Conservation (phyloP, 2,329 filamentous ascomycete genomes). For the Pseudogymnoascus sp. region DNA sequence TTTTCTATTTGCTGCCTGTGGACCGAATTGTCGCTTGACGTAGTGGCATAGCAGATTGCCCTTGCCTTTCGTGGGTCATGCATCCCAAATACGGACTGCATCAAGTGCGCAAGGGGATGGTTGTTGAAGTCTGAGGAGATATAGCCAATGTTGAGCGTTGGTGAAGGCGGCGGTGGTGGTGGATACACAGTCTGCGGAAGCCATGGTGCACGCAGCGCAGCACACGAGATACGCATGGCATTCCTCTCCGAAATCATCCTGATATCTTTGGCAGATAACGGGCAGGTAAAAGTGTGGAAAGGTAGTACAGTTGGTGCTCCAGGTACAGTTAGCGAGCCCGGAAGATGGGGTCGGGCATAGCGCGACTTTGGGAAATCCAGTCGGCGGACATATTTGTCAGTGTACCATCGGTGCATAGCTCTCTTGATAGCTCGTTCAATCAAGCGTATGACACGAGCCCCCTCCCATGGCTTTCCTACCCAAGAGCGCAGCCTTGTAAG, state of each 20-base stretch:
- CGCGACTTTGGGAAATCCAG: conserved; percentile 45
- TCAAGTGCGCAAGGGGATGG: conserved; percentile 90
- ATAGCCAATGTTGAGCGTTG: conserved; percentile 86
- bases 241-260: conserved; percentile 93
- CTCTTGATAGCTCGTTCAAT: conserved; percentile 75
- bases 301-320: conserved; percentile 89
- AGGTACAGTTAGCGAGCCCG: conserved; percentile 64
- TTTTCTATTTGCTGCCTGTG: conserved; percentile 89
- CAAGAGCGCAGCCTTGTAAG: conserved; percentile 41
- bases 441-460: conserved; percentile 72
- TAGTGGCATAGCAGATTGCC: conserved; percentile 94
- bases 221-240: conserved; percentile 83
- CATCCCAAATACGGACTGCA: conserved; percentile 97
- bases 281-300: conserved; percentile 96
- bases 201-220: conserved; percentile 81
- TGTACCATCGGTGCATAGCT: conserved; percentile 79
- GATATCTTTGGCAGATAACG: conserved; percentile 82
- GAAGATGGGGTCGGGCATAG: conserved; percentile 68
- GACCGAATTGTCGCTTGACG: conserved; percentile 75
- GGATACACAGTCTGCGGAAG: conserved; percentile 70
- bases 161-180: conserved; percentile 75
- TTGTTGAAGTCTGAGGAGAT: conserved; percentile 99
- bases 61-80: conserved; percentile 67
- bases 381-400: conserved; percentile 62
- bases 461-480: conserved; percentile 77